Conservation (phyloP, 352 stramenopile species). For the Pythium rishiriense region DNA sequence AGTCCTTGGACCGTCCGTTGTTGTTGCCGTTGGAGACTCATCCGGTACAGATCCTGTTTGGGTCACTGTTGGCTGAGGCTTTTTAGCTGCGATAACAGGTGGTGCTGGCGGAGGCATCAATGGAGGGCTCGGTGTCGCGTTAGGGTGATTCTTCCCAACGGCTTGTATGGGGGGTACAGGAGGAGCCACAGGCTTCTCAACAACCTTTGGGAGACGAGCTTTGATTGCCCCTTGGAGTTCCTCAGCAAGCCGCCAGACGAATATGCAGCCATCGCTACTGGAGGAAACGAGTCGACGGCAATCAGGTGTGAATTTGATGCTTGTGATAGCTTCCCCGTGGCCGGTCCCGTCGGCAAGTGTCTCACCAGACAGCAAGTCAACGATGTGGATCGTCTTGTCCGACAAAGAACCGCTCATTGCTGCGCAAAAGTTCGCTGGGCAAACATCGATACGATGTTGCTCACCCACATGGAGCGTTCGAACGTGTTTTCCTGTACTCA, state of each 20-base stretch:
- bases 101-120: constrained; percentile 36
- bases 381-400: constrained; percentile 86
- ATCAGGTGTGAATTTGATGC: constrained; percentile 84
- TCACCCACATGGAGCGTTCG: constrained; percentile 67
- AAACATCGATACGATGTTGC: constrained; percentile 69
- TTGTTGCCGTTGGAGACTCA: not conserved
- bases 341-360: constrained; percentile 75
- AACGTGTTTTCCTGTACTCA: constrained; percentile 63
- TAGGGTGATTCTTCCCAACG: not conserved
- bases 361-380: constrained; percentile 81
- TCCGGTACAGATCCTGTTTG: not conserved
- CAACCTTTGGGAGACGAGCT: constrained; percentile 40
- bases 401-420: constrained; percentile 80
- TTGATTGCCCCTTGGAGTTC: constrained; percentile 77
- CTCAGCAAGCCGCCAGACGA: constrained; percentile 85
- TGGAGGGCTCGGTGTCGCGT: not conserved
- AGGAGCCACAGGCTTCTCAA: constrained; percentile 30
- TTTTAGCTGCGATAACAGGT: constrained; percentile 21
- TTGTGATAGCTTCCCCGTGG: constrained; percentile 85
- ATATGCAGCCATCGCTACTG: constrained; percentile 85
- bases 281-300: constrained; percentile 81
- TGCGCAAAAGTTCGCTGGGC: constrained; percentile 64
- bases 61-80: not conserved
- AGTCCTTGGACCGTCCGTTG: not conserved
- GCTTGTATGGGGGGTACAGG: constrained; percentile 30